Evolutionary conservation across 2,329 filamentous ascomycete species (phyloP), one percentile per base, ranked within the genome.

Genomic region (Monilinia fructigena): DNA sequence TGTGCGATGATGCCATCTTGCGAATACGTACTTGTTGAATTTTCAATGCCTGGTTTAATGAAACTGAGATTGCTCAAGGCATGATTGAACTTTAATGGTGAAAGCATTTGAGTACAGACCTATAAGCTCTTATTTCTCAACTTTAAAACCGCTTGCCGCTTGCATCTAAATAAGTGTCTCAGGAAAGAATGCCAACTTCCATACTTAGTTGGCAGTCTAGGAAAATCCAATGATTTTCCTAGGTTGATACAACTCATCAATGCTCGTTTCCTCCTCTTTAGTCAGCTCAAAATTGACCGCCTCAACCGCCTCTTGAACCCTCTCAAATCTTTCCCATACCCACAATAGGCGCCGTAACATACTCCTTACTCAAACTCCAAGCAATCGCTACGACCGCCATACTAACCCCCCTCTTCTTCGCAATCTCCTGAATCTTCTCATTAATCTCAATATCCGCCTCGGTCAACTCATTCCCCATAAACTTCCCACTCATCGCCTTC

Each of bases 301-400:
- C 47, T 79, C 77, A 45, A 85, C 78, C 1, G 83, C 82, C 75
- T 86, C 83, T 66, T 86, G 81, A 60, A 87, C 82, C 56, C 84
- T 77, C 70, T 80, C 69, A 11, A 11, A 72, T 77, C 67, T 81
- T 79, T 64, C 78, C 83, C 66, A 77, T 80, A 0, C 85, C 85
- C 64, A 86, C 74, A 70, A 86, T 86, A 0, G 85, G 85, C 62
- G 78, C 77, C 60, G 70, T 70, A 45, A 73, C 67, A 58, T 56
- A 70, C 2, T 66, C 66, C 65, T 80, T 78, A 35, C 69, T 69
- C 69, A 83, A 69, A 20, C 78, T 77, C 86, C 86, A 89, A 6
- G 85, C 85, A 61, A 83, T 80, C 1, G 85, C 83, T 40, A 89
- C 80, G 70, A 84, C 79, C 54, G 83, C 82, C 85, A 88, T 88